Base-by-base conservation (phyloP, 2,329 filamentous ascomycete genomes). In the Aureobasidium musti region DNA sequence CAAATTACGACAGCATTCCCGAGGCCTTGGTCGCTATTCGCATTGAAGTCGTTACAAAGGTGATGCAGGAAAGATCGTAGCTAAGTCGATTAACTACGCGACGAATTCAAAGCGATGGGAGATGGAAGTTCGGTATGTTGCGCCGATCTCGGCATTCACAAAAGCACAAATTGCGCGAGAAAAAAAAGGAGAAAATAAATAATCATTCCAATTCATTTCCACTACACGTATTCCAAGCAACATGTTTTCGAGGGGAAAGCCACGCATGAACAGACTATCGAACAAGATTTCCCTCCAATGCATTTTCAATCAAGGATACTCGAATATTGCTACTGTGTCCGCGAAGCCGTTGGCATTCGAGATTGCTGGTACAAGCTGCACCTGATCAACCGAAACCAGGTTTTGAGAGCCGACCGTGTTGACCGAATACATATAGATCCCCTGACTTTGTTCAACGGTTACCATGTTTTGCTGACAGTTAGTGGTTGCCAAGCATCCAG, bases 401-500 rank as follows among this genome's bases (percentile, higher is more conserved):
- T 69, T 70, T n/a, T 49, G 63, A 28, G 69, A 56, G 6, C 66
- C 71, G 23, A 68, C 66, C 35, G 71, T 72, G 39, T 67, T 72
- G 39, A 72, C 53, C 23, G 67, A 65, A 39, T 71, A 72, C 35
- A 72, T 21, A 30, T 70, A 70, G 14, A 72, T 63, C 3, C 63
- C 67, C 45, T 70, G 54, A 26, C 68, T 69, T 17, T 68, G 35
- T 77, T 92, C 87, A 41, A 94, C 80, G 71, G 86, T 87, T 54
- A 93, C 83, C 80, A 95, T 92, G 78, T 92, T 89, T 67, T 88
- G 82, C 78, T 94, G 91, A 80, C 91, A 95, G 70, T 84, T 86
- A 75, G 90, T 84, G 11, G 82, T 82, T 43, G 78, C 77, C 19
- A 93, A 83, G 72, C 91, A 95, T 21, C 82, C 81, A 77, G 92